These are phyloP conservation scores for Akanthomyces dipterigenus DNA, from an alignment of 2,329 filamentous ascomycete species.

Conservation along the genomic window DNA sequence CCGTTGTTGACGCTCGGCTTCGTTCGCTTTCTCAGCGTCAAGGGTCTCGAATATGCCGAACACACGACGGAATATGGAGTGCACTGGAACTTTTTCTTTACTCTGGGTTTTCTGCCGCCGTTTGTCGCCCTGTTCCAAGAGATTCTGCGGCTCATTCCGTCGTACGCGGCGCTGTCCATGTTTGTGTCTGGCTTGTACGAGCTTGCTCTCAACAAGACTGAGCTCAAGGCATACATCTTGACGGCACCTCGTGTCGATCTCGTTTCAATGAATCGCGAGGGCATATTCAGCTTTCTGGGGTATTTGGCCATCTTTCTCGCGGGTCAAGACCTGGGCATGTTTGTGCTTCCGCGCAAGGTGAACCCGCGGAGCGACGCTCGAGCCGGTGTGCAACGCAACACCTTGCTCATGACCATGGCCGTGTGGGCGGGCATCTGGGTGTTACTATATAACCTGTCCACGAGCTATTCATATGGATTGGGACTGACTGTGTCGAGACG, in stretches of 20 bases:
- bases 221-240: constrained; percentile 76
- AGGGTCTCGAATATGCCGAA: constrained; percentile 91
- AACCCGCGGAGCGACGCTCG: constrained; percentile 35
- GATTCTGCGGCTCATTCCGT: constrained; percentile 62
- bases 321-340: constrained; percentile 76
- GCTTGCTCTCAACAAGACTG: constrained; percentile 64
- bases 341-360: constrained; percentile 60
- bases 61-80: constrained; percentile 97
- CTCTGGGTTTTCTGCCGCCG: constrained; percentile 77
- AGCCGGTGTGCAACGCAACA: constrained; percentile 42
- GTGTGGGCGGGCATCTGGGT: constrained; percentile 63
- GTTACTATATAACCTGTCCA: constrained; percentile 61
- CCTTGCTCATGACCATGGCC: constrained; percentile 56
- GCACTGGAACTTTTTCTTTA: constrained; percentile 99
- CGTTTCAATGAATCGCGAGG: constrained; percentile 86
- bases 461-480: constrained; percentile 62
- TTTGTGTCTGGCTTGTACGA: constrained; percentile 67
- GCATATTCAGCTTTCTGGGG: constrained; percentile 88
- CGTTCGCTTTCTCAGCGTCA: constrained; percentile 79
- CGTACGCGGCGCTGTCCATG: constrained; percentile 69
- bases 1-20: constrained; percentile 76
- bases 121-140: constrained; percentile 81
- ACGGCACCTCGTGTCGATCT: constrained; percentile 72
- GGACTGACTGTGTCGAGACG: constrained; percentile 76
- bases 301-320: constrained; percentile 93